Percentiles rank a stretch among this genome's conserved stretches.
These are phyloP conservation scores for Royoungia palumana DNA, from an alignment of 768 basidiomycete genomes.

Conservation along the genomic window DNA sequence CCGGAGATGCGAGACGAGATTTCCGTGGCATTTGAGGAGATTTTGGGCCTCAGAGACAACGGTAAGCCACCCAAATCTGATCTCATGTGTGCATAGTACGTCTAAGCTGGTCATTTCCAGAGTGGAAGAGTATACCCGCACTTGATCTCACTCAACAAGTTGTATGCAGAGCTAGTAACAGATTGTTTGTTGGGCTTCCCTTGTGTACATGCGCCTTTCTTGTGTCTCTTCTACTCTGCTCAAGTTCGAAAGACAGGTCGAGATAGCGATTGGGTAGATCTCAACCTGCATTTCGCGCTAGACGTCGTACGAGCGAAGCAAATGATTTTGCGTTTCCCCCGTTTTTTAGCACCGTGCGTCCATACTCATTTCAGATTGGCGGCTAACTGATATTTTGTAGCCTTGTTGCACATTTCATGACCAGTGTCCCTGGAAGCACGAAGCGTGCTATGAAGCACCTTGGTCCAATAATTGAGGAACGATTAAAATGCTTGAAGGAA, in stretches of 20 bases:
- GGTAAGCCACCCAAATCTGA: conserved; percentile 4
- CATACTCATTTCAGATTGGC: background rate
- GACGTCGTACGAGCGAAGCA: conserved; percentile 27
- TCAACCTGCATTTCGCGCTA: no score
- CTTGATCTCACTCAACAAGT: conserved; percentile 30
- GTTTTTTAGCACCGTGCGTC: conserved; percentile 30
- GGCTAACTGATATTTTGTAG: no score
- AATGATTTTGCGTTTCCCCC: conserved; percentile 28
- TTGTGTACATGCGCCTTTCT: conserved; percentile 32
- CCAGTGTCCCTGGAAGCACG: no score
- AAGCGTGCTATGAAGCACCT: no score
- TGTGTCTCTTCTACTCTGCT: background rate
- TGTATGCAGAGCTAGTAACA: conserved; percentile 41
- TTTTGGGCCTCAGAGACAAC: conserved; percentile 24
- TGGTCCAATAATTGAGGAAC: conserved; percentile 18
- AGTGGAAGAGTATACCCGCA: conserved; percentile 37
- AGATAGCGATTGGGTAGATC: no score
- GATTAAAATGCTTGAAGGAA: conserved; percentile 20
- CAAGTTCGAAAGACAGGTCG: no score
- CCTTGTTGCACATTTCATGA: no score
- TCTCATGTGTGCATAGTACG: no score
- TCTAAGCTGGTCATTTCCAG: conserved; percentile 18
- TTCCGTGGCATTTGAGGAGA: conserved; percentile 35
- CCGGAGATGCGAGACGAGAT: conserved; percentile 46
- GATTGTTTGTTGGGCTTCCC: conserved; percentile 48